These are phyloP conservation scores for Arabidopsis arenosa DNA, from an alignment of 345 rosid species.

Conservation along the genomic window DNA sequence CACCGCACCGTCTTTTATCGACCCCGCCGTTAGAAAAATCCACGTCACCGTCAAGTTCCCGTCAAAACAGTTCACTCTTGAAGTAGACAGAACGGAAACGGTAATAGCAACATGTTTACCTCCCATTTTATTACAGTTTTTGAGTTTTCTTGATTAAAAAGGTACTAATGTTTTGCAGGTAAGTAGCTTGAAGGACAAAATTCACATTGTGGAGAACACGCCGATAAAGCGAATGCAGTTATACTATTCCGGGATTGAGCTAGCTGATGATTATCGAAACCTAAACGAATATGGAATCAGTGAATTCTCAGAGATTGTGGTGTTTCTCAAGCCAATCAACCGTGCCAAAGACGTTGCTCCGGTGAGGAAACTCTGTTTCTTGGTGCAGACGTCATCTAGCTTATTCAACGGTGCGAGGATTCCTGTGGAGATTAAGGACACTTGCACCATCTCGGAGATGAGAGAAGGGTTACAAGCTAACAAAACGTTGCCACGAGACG, in stretches of 20 bases:
- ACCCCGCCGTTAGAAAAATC: constrained; percentile 32
- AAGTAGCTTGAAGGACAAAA: constrained; percentile 81
- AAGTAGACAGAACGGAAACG: constrained; percentile 74
- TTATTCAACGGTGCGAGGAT: constrained; percentile 70
- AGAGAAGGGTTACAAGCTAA: constrained; percentile 54
- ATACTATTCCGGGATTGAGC: constrained; percentile 63
- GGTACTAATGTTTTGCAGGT: constrained; percentile 32
- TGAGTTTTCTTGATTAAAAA: constrained; percentile 18
- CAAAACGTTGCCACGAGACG: constrained; percentile 65
- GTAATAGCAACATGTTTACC: constrained; percentile 39
- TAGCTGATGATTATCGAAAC: constrained; percentile 71
- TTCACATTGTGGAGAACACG: constrained; percentile 68
- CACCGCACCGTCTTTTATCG: constrained; percentile 6
- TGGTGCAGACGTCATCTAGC: constrained; percentile 76
- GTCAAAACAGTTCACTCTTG: constrained; percentile 50
- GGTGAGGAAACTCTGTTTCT: constrained; percentile 49
- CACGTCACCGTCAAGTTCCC: constrained; percentile 67
- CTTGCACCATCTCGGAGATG: constrained; percentile 64
- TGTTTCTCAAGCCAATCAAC: constrained; percentile 54
- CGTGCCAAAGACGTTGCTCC: constrained; percentile 54
- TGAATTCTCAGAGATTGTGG: constrained; percentile 66
- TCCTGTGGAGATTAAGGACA: constrained; percentile 69
- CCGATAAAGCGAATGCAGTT: constrained; percentile 72
- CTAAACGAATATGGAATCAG: constrained; percentile 69
- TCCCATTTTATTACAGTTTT: neutral